Base-by-base conservation (phyloP, 345 rosid genomes). In the Lagerstroemia speciosa region DNA sequence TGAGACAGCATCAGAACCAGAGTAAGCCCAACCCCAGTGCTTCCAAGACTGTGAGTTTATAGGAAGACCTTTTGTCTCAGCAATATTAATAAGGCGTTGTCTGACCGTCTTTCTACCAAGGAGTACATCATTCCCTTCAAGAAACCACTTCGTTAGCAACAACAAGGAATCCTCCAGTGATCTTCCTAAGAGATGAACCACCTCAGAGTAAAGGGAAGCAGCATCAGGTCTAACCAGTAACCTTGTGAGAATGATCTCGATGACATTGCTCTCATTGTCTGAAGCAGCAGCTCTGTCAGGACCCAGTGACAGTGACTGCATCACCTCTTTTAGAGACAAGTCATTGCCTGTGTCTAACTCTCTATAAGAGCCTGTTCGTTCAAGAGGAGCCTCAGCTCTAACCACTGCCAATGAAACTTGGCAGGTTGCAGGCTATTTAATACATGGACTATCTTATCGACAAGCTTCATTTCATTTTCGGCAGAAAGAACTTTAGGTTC, bases 391-490 rank as follows among this genome's bases (percentile, higher is more conserved):
- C 99, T 84, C 66, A 92, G 96, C 79, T 95, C 99, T 78, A 95
- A 82, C 98, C 98, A 95, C 78, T 95, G 99, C 99, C 99, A 95
- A 78, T 87, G 98, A 74, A 95, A 95, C 73, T 90, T 95, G 27
- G 98, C 98, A 75, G 99, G 98, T 73, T 92, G 99, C 70, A 95
- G 79, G 55, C 86, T 74, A 74, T 95, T 92, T 76, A 95, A 76
- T 31, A 87, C 86, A 73, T 78, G 77, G 27, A 95, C 97, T 72
- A 95, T 85, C 80, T 81, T 88, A 81, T 95, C 97, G 68, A 80
- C 78, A 67, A 92, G 94, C 83, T 85, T 95, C 26, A 85, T 71
- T 73, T 79, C 89, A 70, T 69, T 85, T 74, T 85, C 96, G 33
- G 72, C 76, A 71, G 73, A 81, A 61, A 78, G 83, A 38, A 63